Evolutionary conservation across 805 yeast genomes (phyloP), one percentile per base, ranked within the genome.

Genomic region (Nakazawaea wickerhamii): DNA sequence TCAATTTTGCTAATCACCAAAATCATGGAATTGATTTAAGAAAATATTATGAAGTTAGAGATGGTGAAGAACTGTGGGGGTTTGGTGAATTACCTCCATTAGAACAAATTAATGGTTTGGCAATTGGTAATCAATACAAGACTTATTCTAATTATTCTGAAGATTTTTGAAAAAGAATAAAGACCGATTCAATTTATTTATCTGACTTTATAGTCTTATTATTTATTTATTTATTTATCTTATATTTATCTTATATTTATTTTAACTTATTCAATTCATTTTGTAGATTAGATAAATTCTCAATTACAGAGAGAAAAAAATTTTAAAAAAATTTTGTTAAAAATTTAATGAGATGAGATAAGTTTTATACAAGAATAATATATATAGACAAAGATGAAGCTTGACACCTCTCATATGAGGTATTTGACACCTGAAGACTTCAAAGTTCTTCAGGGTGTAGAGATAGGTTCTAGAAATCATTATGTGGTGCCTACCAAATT

Each of bases 321-420:
- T n/a, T n/a, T n/a, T n/a, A 35, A 33, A 33, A 33, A 33, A 20
- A 20, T 33, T 33, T 13, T 10, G n/a, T n/a, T n/a, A n/a, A n/a
- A n/a, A 23, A 10, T 10, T 28, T 28, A 11, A 13, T 10, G n/a
- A 13, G 14, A 7, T 13, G 30, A 23, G 30, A 35, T 23, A 30
- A 23, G 30, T 23, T 35, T 33, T 11, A 4, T 30, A 30, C 3
- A 13, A 11, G 4, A 8, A 30, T 30, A 3, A 30, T 30, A 30
- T 3, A 5, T 30, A 30, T 6, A 33, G 17, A 33, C 27, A 17
- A 68, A 38, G 30, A 91, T 93, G 97, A 93, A 89, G 74, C 70
- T 93, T 41, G 97, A 93, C 53, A 85, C 95, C 0, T 71, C 93
- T 7, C 95, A 88, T 61, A 87, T 93, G 96, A 74, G 98, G 59